Evolutionary conservation across 163 green algal genomes (phyloP), one percentile per base, ranked within the genome.

Genomic region (Scenedesmus sp.): DNA sequence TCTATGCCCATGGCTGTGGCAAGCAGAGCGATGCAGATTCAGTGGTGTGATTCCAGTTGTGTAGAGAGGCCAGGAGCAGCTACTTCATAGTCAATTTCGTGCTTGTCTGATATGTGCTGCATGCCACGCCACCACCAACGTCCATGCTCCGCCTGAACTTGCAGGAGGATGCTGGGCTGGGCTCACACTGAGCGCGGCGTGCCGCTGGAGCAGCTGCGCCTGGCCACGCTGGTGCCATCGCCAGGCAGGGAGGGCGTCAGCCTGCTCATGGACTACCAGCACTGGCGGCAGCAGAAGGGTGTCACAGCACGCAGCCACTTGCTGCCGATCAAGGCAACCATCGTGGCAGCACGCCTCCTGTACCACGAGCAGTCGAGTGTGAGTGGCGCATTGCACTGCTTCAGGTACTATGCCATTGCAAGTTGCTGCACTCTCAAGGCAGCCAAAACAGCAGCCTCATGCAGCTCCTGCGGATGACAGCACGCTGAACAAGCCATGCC

Each of bases 91-190:
- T 46, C 34, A 46, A 1, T 46, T 5, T 20, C 64, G 64, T 73
- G 12, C 66, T 18, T 76, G 66, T 18, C 26, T 8, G 3, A 52
- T 5, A 76, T 34, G 34, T 46, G 34, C 34, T 46, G 34, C 34
- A 46, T 46, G 34, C 34, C 34, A 46, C 34, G 34, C 34, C 34
- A 46, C 6, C 23, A 52, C 70, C 2, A 26, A 4, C 23, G 46
- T 52, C 5, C 23, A 52, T 52, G 1, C 54, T 46, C 34, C 34
- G 34, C 34, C 34, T 46, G 34, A 46, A 46, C 34, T n/a, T 52
- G 56, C 83, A 88, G 83, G 59, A 60, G 23, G 34, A 59, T 92
- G 64, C 89, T 92, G 26, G 88, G 88, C 8, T 92, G 23, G 34
- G 34, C 34, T 57, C 81, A 92, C 79, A 34, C 46, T 34, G 59